Evolutionary conservation across 2,329 filamentous ascomycete genomes (phyloP), one percentile per base, ranked within the genome.

Genomic region (Pseudogymnoascus sp.): DNA sequence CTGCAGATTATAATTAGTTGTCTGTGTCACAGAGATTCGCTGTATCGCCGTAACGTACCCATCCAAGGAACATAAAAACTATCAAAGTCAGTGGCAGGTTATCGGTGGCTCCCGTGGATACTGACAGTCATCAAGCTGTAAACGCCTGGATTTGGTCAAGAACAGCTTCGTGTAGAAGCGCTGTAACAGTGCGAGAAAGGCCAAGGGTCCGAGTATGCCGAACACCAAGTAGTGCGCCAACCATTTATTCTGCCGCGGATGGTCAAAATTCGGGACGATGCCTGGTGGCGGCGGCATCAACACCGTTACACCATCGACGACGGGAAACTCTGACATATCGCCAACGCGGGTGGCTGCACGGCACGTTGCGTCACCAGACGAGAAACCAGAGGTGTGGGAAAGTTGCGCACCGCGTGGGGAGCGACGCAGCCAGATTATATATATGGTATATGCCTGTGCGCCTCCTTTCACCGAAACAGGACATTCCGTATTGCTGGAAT

Each of bases 41-140:
- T 40, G n/a, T 19, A 50, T 31, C 40, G 61, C 16, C 47, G 33
- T 33, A 21, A 33, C 44, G 11, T 63, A 67, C 26, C 64, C 56
- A 37, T 62, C 62, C 50, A 14, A 44, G 6, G 35, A 62, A 16
- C 50, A 63, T 61, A 4, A 63, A 63, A 31, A 16, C 50, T 61
- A 24, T 35, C n/a, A 2, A 61, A 29, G 29, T 59, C 26, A 61
- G 37, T 29, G 24, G 38, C 21, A 11, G 31, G 37, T 38, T 26
- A 16, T n/a, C 29, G 21, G 8, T 14, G 50, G 31, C n/a, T 19
- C 6, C 16, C 16, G 16, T 19, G n/a, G n/a, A 38, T 61, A 64
- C 62, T 62, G 21, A 66, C 65, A 47, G 61, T 67, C 65, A 59
- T 67, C 65, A 4, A 53, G 29, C 33, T 67, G 61, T 24, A 66